Evolutionary conservation across 495 filamentous ascomycete genomes (phyloP).

Genomic region (Aspergillus bertholletiae): DNA sequence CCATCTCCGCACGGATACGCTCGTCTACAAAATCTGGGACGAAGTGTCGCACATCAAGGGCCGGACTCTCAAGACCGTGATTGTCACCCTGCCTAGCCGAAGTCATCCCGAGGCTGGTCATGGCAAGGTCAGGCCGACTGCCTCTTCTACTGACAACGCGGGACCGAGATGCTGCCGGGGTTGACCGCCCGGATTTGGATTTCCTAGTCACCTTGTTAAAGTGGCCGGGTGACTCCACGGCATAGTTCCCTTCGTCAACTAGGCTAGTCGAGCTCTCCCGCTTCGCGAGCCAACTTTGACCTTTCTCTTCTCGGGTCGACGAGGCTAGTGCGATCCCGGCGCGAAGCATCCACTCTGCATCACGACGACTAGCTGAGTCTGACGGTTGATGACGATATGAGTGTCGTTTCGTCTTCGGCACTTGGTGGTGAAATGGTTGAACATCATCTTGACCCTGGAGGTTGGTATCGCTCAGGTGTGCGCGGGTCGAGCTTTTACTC

Average conservation of each 20-base stretch:
- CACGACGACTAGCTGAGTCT: slow-evolving; percentile 24
- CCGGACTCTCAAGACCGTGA: slow-evolving; percentile 1
- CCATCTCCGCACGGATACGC: slow-evolving; percentile 43
- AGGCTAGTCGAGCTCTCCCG: slow-evolving; percentile 70
- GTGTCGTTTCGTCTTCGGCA: slow-evolving; percentile 13
- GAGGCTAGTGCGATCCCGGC: slow-evolving; percentile 68
- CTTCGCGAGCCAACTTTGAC: slow-evolving; percentile 73
- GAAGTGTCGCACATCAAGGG: slow-evolving; percentile 14
- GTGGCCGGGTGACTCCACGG: slow-evolving; percentile 6
- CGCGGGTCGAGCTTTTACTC: slow-evolving; percentile 36
- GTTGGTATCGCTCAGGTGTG: slow-evolving; percentile 33
- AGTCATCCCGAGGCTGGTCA: slow-evolving; percentile 28
- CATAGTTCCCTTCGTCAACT: slow-evolving; percentile 43
- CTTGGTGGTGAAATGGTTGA: slow-evolving; percentile 24
- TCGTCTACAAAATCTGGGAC: slow-evolving; percentile 45
- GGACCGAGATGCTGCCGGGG: slow-evolving; percentile 31
- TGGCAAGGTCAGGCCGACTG: slow-evolving; percentile 34
- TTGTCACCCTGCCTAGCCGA: background rate
- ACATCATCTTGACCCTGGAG: slow-evolving; percentile 24
- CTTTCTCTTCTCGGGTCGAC: slow-evolving; percentile 70
- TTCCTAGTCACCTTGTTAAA: slow-evolving; percentile 8
- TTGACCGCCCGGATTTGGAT: slow-evolving; percentile 38
- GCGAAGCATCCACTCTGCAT: slow-evolving; percentile 72
- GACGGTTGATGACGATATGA: slow-evolving; percentile 6
- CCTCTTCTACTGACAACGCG: slow-evolving; percentile 29